Evolutionary conservation across 495 filamentous ascomycete genomes (phyloP).

Genomic region (Hypoxylon fragiforme): DNA sequence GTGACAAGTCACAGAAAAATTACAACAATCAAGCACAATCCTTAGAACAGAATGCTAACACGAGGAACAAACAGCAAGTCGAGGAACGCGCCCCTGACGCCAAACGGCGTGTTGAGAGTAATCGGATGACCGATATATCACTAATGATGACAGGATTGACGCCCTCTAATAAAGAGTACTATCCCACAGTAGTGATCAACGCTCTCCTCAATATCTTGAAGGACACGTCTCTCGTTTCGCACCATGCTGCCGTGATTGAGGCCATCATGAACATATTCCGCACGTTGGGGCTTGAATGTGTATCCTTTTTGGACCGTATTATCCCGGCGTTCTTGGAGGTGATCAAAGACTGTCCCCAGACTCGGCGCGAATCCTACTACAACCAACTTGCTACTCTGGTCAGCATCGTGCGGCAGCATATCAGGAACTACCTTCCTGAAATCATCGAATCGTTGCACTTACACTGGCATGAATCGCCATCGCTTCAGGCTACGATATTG

Average conservation of each 20-base stretch:
- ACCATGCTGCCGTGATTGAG: conserved; percentile 95
- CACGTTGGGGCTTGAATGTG: conserved; percentile 91
- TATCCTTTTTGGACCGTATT: conserved; percentile 88
- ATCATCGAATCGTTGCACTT: conserved; percentile 83
- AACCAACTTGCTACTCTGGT: conserved; percentile 93
- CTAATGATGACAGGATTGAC: conserved; percentile 98
- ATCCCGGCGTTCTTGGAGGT: conserved; percentile 90
- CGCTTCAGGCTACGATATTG: conserved; percentile 86
- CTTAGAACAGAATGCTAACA: conserved; percentile 17
- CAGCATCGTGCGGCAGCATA: conserved; percentile 93
- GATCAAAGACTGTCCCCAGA: conserved; percentile 72
- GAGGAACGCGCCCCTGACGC: conserved; percentile 65
- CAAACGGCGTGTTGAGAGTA: conserved; percentile 62
- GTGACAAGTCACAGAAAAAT: not conserved
- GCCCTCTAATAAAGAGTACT: conserved; percentile 96
- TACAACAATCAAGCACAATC: not conserved
- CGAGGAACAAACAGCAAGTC: conserved; percentile 49
- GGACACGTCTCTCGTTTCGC: conserved; percentile 81
- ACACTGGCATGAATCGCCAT: conserved; percentile 76
- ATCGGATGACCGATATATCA: conserved; percentile 84
- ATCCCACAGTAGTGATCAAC: conserved; percentile 96
- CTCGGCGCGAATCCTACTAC: conserved; percentile 89
- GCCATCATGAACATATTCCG: conserved; percentile 99
- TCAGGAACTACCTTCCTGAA: conserved; percentile 79
- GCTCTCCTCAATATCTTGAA: conserved; percentile 88